Base-by-base conservation (phyloP, 345 rosid species). In the Linum trigynum region DNA sequence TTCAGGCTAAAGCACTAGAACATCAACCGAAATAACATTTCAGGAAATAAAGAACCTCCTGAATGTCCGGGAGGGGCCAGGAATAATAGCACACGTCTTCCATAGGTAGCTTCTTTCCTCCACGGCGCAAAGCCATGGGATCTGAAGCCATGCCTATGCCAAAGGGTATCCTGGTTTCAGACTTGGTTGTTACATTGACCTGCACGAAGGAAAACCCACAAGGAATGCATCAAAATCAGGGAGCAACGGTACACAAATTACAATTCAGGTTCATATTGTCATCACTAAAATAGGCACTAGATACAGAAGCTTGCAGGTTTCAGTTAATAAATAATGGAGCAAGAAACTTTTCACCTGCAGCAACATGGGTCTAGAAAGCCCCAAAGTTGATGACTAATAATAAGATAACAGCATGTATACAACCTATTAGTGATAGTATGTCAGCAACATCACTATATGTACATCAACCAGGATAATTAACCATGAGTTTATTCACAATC, bases 41-140 rank as follows among this genome's bases (percentile, higher is more conserved):
- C 16, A 57, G 68, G n/a, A 69, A 74, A 67, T 76, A 66, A 7
- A 63, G 68, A 75, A 91, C 97, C 97, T 91, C 76, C 64, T 85
- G 77, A 68, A 66, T 67, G 64, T 95, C 97, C 73, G 88, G 87
- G 75, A 91, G 88, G 43, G 97, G 97, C 97, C 99, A 95, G 51
- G 79, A 87, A 79, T 81, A 87, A 83, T 80, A 86, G 83, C 82
- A 85, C 66, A 87, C 91, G 79, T 94, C 99, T 81, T 94, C 99
- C 97, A 94, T 94, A 7, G 92, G 86, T 67, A 86, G 92, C 78
- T 88, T 87, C 79, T 80, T 90, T 76, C 84, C 97, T 74, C 99
- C 99, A 71, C 86, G 89, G 65, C 99, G 86, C 79, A 79, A 67
- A 69, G 97, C 86, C 99, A 95, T 95, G 57, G 97, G 95, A 79